Evolutionary conservation across 2,329 filamentous ascomycete genomes (phyloP), one percentile per base, ranked within the genome.

Genomic region (Metarhizium humberi): DNA sequence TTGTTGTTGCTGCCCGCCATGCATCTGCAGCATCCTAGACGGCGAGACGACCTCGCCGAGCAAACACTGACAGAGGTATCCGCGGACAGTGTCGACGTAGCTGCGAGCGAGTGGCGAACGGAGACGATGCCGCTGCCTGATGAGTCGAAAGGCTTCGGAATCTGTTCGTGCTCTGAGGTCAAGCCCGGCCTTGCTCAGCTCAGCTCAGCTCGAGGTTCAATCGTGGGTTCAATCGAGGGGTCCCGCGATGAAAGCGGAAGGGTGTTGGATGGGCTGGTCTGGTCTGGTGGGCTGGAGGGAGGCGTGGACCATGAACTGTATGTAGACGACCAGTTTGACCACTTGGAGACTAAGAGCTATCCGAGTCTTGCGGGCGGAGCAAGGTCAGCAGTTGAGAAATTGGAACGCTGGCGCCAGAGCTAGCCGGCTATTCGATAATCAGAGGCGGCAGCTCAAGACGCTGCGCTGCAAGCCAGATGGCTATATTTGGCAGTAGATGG

Each of bases 21-120:
- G 69, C 68, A 68, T 71, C 67, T 70, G 70, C 66, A 70, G 70
- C 72, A 74, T 74, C 70, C 64, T 73, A 70, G 68, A 63, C 65
- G 63, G 64, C 63, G 63, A 64, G 59, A 57, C 51, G 43, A 47
- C 47, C 43, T 52, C 56, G 55, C 53, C 57, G 58, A 40, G 20
- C 48, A 52, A 40, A 47, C 40, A 45, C 36, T 51, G 57, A 42
- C 52, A 54, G 52, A 53, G 48, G 58, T 58, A 52, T 56, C 53
- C 57, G 52, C 57, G 57, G 60, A 62, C 59, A 62, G 60, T 60
- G 60, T 36, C 45, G 50, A 40, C 18, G 16, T 13, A 25, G n/a
- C n/a, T 7, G n/a, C 36, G 6, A 30, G 25, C 25, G 40, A 25
- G 49, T 51, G 14, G 50, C 40, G 47, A 51, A 32, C 34, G 14